Evolutionary conservation across 2,329 filamentous ascomycete genomes (phyloP).

Genomic region (Hawksworthiomyces lignivorus): DNA sequence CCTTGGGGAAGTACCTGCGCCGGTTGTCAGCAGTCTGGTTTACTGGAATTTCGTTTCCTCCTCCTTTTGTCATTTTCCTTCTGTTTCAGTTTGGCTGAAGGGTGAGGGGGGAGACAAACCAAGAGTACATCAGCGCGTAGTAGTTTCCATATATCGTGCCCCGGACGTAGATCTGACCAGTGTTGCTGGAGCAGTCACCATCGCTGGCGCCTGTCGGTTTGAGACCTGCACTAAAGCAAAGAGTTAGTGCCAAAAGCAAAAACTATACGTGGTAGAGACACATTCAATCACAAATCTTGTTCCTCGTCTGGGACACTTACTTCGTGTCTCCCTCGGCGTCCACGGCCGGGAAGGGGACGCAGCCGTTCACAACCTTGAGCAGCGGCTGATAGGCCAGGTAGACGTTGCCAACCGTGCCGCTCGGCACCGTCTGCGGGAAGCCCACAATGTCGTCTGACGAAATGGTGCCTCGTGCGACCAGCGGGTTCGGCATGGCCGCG

Average conservation of each 20-base stretch:
- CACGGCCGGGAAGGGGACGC: slow-evolving; percentile 56
- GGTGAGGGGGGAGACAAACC: slow-evolving; percentile 15
- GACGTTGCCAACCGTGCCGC: slow-evolving; percentile 33
- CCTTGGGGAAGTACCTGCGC: slow-evolving; percentile 34
- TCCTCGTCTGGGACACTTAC: no score
- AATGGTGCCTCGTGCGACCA: slow-evolving; percentile 21
- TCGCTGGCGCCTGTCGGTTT: slow-evolving; percentile 21
- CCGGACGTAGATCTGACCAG: slow-evolving; percentile 32
- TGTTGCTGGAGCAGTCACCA: slow-evolving; percentile 25
- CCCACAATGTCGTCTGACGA: slow-evolving; percentile 35
- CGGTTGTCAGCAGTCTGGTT: no score
- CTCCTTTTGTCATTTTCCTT: no score
- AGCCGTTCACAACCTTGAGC: slow-evolving; percentile 49
- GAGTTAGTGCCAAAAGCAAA: neutral
- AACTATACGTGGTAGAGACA: no score
- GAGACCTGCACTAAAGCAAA: slow-evolving; percentile 22
- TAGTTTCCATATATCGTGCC: slow-evolving; percentile 19
- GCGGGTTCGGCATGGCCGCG: neutral
- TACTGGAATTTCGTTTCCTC: no score
- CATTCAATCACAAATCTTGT: no score
- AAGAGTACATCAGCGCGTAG: slow-evolving; percentile 34
- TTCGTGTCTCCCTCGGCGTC: slow-evolving; percentile 48
- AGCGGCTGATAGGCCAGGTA: slow-evolving; percentile 50
- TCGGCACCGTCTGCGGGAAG: slow-evolving; percentile 45
- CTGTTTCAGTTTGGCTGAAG: no score